Percentiles rank a stretch among this genome's conserved stretches.
phyloP scores from a whole-genome alignment of 176 grass and related monocot genomes.

The Luzula sylvatica region DNA sequence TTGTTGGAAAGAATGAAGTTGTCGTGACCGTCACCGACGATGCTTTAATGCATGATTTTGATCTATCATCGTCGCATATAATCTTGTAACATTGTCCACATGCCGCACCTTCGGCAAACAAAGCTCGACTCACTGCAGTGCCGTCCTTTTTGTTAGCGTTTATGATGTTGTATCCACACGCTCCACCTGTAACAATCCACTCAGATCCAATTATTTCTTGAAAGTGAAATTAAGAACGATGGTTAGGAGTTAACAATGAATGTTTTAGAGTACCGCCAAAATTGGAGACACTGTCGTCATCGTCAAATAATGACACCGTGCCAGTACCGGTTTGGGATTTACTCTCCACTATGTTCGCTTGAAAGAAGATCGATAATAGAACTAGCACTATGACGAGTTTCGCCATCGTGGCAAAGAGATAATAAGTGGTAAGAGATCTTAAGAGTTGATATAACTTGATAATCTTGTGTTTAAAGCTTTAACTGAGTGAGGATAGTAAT shows the following conservation, averaged over 20 bases:
- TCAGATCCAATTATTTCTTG: not conserved
- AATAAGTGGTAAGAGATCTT: not conserved
- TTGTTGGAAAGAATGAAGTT: constrained; percentile 4
- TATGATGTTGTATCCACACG: constrained; percentile 12
- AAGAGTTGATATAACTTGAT: constrained; percentile 1
- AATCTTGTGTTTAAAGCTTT: constrained; percentile 4
- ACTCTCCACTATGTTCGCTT: not conserved
- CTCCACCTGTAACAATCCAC: constrained; percentile 1
- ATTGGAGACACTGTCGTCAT: not conserved
- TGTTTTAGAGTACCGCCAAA: not conserved
- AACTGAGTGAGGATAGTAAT: not conserved
- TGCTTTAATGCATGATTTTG: not conserved
- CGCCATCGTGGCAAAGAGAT: not conserved
- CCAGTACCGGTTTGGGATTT: not conserved
- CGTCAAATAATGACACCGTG: not conserved
- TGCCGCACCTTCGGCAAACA: not conserved
- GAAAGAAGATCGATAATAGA: constrained; percentile 8
- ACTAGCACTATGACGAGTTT: not conserved
- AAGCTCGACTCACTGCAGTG: not conserved
- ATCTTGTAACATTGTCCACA: constrained; percentile 15
- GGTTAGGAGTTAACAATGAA: not conserved
- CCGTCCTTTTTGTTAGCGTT: not conserved
- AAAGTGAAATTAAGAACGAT: not conserved
- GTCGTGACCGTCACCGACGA: not conserved
- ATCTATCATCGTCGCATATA: not conserved